Base-by-base conservation (phyloP, 345 rosid genomes). In the Luvunga scandens region DNA sequence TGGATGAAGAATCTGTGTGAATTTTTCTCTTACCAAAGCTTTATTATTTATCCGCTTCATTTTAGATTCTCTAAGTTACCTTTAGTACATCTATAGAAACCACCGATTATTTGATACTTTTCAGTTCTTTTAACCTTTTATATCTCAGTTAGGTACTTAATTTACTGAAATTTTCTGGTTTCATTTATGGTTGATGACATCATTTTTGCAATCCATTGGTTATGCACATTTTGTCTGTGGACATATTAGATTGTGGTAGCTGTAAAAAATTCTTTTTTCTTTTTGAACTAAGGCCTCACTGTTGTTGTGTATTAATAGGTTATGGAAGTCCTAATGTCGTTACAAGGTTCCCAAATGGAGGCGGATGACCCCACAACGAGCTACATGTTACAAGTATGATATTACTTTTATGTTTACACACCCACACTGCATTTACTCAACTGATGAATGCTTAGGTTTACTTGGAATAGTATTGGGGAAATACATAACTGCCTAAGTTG, bases 311-410 rank as follows among this genome's bases (percentile, higher is more conserved):
- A 38, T 77, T 69, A 28, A 75, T 79, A 91, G 94, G 93, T 91
- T 80, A 91, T 91, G 94, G 95, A 89, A 66, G 89, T 89, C 68
- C 86, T 91, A 57, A 83, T 91, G 92, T 88, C 92, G 6, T 72
- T 91, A 72, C 94, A 91, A 91, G 92, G 86, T 82, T 88, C 89
- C 60, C 86, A 84, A 81, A 79, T 89, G 90, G 94, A 88, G 82
- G 66, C 90, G 1, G 94, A 91, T 78, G 94, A 91, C 83, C 94
- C 94, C 77, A 91, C 94, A 36, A 88, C 88, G n/a, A 91, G 93
- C 82, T 91, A 91, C 87, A 91, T 91, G 91, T 84, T 91, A 75
- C 94, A 91, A 80, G 94, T 87, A 87, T 69, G 80, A 71, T 69
- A n/a, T 36, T 13, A 66, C 18, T 27, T 77, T 12, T 66, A 62